These are phyloP conservation scores for Rubus idaeus DNA, from an alignment of 306 rosid species.

Conservation along the genomic window DNA sequence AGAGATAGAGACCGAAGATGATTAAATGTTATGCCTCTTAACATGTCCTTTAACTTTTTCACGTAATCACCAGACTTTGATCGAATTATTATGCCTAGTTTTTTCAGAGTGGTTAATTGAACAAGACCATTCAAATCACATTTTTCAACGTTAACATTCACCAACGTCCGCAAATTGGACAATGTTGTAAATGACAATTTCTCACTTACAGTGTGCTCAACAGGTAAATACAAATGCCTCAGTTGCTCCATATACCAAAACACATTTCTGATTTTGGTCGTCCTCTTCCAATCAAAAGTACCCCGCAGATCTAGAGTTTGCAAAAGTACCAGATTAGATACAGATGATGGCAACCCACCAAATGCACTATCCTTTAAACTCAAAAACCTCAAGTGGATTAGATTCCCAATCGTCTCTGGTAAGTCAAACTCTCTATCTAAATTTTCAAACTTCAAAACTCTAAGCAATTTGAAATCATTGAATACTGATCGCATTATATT, in stretches of 20 bases:
- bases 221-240: too few relatives aligned
- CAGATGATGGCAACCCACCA: background rate
- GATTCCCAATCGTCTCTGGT: background rate
- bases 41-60: background rate
- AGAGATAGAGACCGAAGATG: background rate
- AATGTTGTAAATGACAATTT: too few relatives aligned
- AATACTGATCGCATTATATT: background rate
- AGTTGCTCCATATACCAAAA: background rate
- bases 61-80: too few relatives aligned
- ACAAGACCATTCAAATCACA: too few relatives aligned
- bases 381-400: constrained; percentile 17
- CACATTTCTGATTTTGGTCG: too few relatives aligned
- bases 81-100: too few relatives aligned
- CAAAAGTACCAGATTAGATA: constrained; percentile 1
- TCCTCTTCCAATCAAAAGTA: too few relatives aligned
- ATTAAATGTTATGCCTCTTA: background rate
- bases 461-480: background rate
- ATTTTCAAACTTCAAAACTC: constrained; percentile 6
- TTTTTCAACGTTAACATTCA: too few relatives aligned
- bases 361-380: background rate
- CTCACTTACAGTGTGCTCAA: too few relatives aligned
- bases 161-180: too few relatives aligned
- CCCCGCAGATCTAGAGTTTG: background rate
- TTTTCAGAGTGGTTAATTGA: too few relatives aligned
- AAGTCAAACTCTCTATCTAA: rapidly evolving